phyloP scores from a whole-genome alignment of 306 rosid genomes.

The Prinsepia uniflora region DNA sequence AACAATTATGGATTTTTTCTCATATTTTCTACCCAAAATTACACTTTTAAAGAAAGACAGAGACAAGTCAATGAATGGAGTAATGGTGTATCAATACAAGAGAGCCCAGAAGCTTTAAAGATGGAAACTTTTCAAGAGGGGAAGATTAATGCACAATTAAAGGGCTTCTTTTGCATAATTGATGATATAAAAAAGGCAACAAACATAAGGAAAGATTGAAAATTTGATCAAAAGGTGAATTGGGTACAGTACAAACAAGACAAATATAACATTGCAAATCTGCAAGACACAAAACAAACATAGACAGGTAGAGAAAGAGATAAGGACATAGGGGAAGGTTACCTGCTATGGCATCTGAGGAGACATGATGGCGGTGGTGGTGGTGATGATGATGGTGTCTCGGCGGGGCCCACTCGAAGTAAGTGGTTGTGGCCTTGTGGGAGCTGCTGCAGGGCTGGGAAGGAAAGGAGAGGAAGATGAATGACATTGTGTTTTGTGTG shows the following conservation, averaged over 20 bases:
- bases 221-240: conserved; percentile 26
- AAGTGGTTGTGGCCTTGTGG: conserved; percentile 28
- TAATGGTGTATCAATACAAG: conserved; percentile 19
- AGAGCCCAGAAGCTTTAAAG: conserved; percentile 23
- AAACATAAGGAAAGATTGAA: conserved; percentile 33
- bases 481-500: conserved; percentile 29
- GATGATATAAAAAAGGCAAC: conserved; percentile 35
- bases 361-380: conserved; percentile 30
- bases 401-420: conserved; percentile 42
- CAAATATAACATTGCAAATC: conserved; percentile 30
- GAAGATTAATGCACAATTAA: conserved; percentile 32
- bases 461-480: conserved; percentile 15
- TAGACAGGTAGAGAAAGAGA: not conserved
- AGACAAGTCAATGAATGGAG: conserved; percentile 16
- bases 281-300: not conserved
- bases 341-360: conserved; percentile 57
- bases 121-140: conserved; percentile 17
- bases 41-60: conserved; percentile 12
- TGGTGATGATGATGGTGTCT: conserved; percentile 28
- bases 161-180: conserved; percentile 33
- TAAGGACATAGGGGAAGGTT: conserved; percentile 13
- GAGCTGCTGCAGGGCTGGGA: conserved; percentile 38
- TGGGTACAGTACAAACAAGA: conserved; percentile 48
- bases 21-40: conserved; percentile 27
- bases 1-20: conserved; percentile 38